Evolutionary conservation across 345 rosid species (phyloP).

Genomic region (Psidium guajava): DNA sequence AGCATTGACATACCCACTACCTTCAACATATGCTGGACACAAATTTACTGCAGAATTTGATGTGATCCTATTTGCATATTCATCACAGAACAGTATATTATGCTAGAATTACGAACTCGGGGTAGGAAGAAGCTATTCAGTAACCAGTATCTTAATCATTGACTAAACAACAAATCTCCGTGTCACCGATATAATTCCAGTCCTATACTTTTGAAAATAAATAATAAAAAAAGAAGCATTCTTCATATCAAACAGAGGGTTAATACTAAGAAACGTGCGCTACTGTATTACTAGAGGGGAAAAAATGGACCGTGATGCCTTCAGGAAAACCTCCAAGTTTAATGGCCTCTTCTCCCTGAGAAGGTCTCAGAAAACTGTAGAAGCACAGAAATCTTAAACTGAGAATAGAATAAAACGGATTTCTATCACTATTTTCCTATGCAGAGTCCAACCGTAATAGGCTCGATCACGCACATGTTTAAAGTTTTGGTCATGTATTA

Average conservation of each 20-base stretch:
- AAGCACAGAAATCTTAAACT: neutral
- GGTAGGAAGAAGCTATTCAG: neutral
- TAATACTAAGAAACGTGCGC: neutral
- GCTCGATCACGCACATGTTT: neutral
- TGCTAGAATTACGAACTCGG: neutral
- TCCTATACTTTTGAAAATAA: neutral
- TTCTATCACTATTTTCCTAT: neutral
- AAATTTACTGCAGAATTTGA: neutral
- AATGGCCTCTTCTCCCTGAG: neutral
- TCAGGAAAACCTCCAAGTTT: neutral
- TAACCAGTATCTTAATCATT: neutral
- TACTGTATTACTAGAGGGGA: neutral
- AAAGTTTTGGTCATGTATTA: neutral
- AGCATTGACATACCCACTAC: neutral
- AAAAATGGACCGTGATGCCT: neutral
- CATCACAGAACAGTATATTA: neutral
- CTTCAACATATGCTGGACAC: neutral
- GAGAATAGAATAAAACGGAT: neutral
- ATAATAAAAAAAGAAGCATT: neutral
- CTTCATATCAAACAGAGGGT: neutral
- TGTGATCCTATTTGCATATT: neutral
- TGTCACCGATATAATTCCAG: neutral
- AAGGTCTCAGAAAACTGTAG: neutral
- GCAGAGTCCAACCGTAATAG: neutral
- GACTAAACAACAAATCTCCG: neutral